A percentile compares a stretch with the other conserved stretches of the same genome.
These are phyloP conservation scores for Ceriops zippeliana DNA, from an alignment of 345 rosid genomes.

Conservation along the genomic window DNA sequence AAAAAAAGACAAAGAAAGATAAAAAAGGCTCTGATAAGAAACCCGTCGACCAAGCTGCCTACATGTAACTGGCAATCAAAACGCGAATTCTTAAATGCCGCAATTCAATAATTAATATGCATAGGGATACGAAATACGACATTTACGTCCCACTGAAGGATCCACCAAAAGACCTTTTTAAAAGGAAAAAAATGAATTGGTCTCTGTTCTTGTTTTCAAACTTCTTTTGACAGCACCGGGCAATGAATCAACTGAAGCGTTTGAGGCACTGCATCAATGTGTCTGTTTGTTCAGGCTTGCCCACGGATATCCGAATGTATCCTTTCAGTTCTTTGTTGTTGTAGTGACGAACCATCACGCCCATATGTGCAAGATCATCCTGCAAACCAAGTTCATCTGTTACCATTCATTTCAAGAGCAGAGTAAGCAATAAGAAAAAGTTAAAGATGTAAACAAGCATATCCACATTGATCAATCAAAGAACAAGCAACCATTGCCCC, in stretches of 20 bases:
- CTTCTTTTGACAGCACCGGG: neutral
- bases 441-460: neutral
- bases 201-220: too few species aligned
- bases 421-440: neutral
- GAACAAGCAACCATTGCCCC: neutral
- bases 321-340: constrained; percentile 72
- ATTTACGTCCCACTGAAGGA: too few species aligned
- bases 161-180: too few species aligned
- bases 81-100: too few species aligned
- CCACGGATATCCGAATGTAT: constrained; percentile 70
- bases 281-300: constrained; percentile 85
- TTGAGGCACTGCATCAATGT: constrained; percentile 55
- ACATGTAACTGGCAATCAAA: too few species aligned
- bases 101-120: too few species aligned
- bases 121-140: too few species aligned
- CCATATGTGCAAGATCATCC: constrained; percentile 86
- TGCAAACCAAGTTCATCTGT: constrained; percentile 19
- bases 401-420: neutral
- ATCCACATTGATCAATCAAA: neutral
- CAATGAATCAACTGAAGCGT: constrained; percentile 33
- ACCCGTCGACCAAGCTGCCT: too few species aligned
- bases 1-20: too few species aligned
- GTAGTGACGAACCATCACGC: constrained; percentile 93
- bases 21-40: too few species aligned
- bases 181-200: too few species aligned